phyloP scores from a whole-genome alignment of 116 monocot species.

The Posidonia oceanica region DNA sequence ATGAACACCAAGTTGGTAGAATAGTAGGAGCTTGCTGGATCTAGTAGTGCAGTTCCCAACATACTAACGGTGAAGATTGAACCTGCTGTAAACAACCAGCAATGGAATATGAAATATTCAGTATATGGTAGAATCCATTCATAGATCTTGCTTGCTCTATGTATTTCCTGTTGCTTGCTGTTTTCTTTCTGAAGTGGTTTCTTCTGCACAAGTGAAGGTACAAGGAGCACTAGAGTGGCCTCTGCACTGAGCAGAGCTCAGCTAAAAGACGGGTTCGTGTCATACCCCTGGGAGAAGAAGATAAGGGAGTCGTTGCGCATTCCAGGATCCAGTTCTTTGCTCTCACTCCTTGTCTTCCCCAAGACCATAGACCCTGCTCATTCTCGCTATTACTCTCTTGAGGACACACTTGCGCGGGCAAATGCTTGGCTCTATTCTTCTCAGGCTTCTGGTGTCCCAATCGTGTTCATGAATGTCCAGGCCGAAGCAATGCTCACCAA shows the following conservation, averaged over 20 bases:
- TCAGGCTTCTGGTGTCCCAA: slow-evolving; percentile 65
- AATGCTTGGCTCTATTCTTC: slow-evolving; percentile 65
- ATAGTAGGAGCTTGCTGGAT: too few relatives aligned
- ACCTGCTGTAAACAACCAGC: too few relatives aligned
- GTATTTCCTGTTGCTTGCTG: background rate
- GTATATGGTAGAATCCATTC: too few relatives aligned
- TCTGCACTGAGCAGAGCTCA: slow-evolving; percentile 55
- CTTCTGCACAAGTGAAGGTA: slow-evolving; percentile 17
- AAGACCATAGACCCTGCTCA: slow-evolving; percentile 33
- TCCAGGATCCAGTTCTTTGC: slow-evolving; percentile 38
- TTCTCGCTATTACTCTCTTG: slow-evolving; percentile 50
- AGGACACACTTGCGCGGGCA: slow-evolving; percentile 69
- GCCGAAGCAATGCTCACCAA: slow-evolving; percentile 72
- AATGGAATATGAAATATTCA: too few relatives aligned
- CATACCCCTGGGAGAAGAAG: slow-evolving; percentile 87
- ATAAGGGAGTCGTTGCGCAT: slow-evolving; percentile 53
- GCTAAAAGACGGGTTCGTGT: slow-evolving; percentile 47
- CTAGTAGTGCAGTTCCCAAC: too few relatives aligned
- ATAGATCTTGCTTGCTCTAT: background rate
- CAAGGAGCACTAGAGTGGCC: slow-evolving; percentile 49
- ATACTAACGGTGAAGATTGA: too few relatives aligned
- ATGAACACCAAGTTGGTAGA: too few relatives aligned
- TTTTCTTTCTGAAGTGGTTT: background rate
- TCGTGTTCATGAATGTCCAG: slow-evolving; percentile 57
- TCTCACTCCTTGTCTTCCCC: slow-evolving; percentile 62